Conservation (phyloP, 495 filamentous ascomycete genomes). For the Endocarpon pusillum region DNA sequence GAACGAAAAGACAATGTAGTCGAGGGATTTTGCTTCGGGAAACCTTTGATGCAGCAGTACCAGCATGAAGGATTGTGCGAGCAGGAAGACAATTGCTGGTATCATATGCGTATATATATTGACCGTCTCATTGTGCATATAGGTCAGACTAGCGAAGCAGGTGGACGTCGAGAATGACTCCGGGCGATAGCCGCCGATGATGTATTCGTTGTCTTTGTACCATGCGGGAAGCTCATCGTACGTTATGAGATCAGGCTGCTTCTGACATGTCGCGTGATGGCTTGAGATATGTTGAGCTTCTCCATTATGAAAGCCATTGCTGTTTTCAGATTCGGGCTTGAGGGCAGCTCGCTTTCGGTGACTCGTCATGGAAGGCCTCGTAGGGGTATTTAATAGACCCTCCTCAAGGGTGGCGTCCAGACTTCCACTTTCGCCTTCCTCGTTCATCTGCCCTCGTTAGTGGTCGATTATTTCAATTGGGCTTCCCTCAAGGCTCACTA, state of each 20-base stretch:
- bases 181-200: constrained; percentile 20
- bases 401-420: too few species aligned
- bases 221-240: constrained; percentile 16
- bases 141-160: constrained; percentile 16
- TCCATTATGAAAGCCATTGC: too few species aligned
- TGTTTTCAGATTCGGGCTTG: too few species aligned
- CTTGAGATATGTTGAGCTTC: neutral
- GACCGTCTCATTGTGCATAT: constrained; percentile 30
- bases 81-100: constrained; percentile 15
- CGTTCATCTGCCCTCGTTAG: too few species aligned
- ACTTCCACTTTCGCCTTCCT: too few species aligned
- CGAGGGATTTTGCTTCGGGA: constrained; percentile 14
- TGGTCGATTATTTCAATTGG: too few species aligned
- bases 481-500: too few species aligned
- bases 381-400: too few species aligned
- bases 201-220: constrained; percentile 22
- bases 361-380: too few species aligned
- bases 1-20: constrained; percentile 23
- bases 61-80: constrained; percentile 13
- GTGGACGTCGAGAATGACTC: constrained; percentile 14
- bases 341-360: too few species aligned
- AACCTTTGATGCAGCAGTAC: constrained; percentile 15
- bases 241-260: neutral
- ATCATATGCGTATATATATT: constrained; percentile 30
- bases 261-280: neutral